These are phyloP conservation scores for Oryza brachyantha DNA, from an alignment of 176 grass and related monocot genomes.

Conservation along the genomic window DNA sequence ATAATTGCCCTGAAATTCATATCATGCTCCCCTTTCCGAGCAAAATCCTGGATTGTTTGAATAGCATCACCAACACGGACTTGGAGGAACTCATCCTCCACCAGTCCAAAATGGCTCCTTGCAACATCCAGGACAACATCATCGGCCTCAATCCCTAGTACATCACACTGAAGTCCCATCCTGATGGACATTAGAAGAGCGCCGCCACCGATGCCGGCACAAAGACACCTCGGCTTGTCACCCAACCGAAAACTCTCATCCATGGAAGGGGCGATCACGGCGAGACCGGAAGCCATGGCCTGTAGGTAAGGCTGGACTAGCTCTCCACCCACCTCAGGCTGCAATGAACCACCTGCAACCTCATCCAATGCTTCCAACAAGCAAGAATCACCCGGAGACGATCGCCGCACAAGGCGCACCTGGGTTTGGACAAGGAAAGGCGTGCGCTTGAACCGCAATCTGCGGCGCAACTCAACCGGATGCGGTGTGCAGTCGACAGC, in stretches of 20 bases:
- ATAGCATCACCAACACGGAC: slow-evolving; percentile 65
- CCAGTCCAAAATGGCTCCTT: slow-evolving; percentile 68
- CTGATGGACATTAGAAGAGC: slow-evolving; percentile 67
- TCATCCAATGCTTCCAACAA: slow-evolving; percentile 34
- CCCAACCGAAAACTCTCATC: slow-evolving; percentile 36
- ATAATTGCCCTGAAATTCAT: slow-evolving; percentile 55
- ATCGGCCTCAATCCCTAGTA: slow-evolving; percentile 67
- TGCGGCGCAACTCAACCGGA: slow-evolving; percentile 34
- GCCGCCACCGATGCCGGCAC: slow-evolving; percentile 75
- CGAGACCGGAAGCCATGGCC: slow-evolving; percentile 63
- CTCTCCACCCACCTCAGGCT: slow-evolving; percentile 25
- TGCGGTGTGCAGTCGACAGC: slow-evolving; percentile 17
- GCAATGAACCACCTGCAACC: slow-evolving; percentile 22
- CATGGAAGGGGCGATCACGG: slow-evolving; percentile 28
- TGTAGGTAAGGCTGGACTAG: slow-evolving; percentile 80
- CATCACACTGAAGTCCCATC: slow-evolving; percentile 55
- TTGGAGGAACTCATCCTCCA: slow-evolving; percentile 64
- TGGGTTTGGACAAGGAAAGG: slow-evolving; percentile 88
- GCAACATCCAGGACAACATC: slow-evolving; percentile 52
- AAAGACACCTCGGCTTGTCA: slow-evolving; percentile 54
- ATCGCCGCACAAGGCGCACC: slow-evolving; percentile 38
- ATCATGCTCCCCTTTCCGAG: slow-evolving; percentile 8
- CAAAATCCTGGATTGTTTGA: slow-evolving; percentile 44
- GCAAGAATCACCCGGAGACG: background rate
- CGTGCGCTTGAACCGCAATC: slow-evolving; percentile 85